Conservation (phyloP, 2,329 filamentous ascomycete species). For the Aspergillus jensenii region DNA sequence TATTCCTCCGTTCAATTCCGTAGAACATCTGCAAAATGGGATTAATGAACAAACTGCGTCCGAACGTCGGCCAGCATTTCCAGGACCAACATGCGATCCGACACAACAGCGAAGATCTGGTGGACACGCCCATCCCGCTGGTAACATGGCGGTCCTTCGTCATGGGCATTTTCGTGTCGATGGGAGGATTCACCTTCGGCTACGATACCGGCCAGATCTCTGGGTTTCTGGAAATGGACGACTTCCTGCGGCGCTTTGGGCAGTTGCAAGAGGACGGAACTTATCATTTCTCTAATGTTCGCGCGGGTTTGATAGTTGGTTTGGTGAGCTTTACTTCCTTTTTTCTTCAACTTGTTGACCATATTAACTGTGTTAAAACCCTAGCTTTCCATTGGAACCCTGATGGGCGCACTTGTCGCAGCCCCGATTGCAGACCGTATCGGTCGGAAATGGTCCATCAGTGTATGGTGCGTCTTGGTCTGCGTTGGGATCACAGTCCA, state of each 20-base stretch:
- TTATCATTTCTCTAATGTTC: constrained; percentile 41
- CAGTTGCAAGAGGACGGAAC: constrained; percentile 27
- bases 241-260: constrained; percentile 42
- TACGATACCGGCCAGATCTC: constrained; percentile 48
- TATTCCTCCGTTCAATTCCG: too few species aligned
- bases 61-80: not conserved
- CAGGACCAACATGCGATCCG: not conserved
- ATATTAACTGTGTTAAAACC: not conserved
- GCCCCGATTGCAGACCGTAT: constrained; percentile 44
- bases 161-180: constrained; percentile 44
- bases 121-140: constrained; percentile 19
- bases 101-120: not conserved
- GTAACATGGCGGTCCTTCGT: constrained; percentile 34
- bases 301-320: constrained; percentile 44
- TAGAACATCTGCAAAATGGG: not conserved
- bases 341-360: not conserved
- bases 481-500: constrained; percentile 44
- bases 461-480: constrained; percentile 40
- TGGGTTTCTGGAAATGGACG: constrained; percentile 42
- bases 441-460: constrained; percentile 44
- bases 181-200: constrained; percentile 47
- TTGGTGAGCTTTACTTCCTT: constrained; percentile 28
- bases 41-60: not conserved
- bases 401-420: constrained; percentile 43
- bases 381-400: constrained; percentile 46